A percentile compares a stretch with the other conserved stretches of the same genome.
These are phyloP conservation scores for Neurospora discreta DNA, from an alignment of 495 filamentous ascomycete genomes.

Conservation along the genomic window DNA sequence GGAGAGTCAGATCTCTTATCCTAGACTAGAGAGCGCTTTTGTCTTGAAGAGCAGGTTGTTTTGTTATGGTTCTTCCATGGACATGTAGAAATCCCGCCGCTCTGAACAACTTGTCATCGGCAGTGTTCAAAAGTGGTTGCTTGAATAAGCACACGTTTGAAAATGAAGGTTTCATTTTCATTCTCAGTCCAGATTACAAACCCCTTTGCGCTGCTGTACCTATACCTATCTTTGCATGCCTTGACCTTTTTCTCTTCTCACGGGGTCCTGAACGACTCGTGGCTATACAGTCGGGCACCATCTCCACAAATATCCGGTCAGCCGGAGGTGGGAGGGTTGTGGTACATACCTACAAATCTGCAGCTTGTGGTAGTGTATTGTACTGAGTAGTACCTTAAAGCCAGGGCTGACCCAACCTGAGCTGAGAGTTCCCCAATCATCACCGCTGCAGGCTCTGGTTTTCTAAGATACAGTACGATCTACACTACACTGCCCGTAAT, in stretches of 20 bases:
- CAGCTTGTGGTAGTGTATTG: no score
- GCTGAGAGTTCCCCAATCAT: neutral
- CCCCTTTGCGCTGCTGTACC: neutral
- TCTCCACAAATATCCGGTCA: neutral
- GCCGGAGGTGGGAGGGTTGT: neutral
- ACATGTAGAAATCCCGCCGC: neutral
- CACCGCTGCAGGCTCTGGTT: neutral
- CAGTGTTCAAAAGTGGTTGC: neutral
- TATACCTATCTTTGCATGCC: neutral
- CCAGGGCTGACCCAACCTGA: neutral
- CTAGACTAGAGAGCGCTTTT: neutral
- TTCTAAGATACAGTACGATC: neutral
- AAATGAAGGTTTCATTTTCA: neutral
- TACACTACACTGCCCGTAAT: neutral
- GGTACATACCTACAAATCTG: neutral
- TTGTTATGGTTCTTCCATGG: neutral
- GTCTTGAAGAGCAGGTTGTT: neutral
- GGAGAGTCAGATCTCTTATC: neutral
- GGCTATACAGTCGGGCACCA: neutral
- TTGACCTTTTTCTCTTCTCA: neutral
- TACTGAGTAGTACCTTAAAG: neutral
- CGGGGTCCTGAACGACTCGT: neutral
- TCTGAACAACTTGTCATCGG: neutral
- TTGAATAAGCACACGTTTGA: neutral
- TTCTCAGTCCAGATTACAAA: neutral